Evolutionary conservation across 768 basidiomycete species (phyloP).

Genomic region (Leccinum variicolor): DNA sequence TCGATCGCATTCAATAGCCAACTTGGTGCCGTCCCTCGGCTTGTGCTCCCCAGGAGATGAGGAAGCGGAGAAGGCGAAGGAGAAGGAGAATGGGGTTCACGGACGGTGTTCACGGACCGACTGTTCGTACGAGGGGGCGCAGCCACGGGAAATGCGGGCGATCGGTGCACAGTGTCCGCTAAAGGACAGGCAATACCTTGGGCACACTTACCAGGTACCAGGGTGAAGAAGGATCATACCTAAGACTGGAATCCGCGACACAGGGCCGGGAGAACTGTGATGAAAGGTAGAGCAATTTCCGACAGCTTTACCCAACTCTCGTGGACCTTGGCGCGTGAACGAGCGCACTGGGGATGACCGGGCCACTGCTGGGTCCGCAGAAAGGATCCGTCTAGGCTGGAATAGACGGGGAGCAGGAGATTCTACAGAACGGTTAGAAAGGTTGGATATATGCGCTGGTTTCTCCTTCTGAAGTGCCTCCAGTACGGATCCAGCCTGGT

Average conservation of each 20-base stretch:
- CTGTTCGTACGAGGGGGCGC: not conserved
- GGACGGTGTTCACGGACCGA: not conserved
- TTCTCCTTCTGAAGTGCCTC: not conserved
- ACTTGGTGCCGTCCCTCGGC: not conserved
- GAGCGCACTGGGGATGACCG: conserved; percentile 7
- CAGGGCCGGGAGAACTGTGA: conserved; percentile 11
- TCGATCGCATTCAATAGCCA: conserved; percentile 8
- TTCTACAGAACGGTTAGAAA: not conserved
- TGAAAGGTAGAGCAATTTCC: not conserved
- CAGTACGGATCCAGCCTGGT: not conserved
- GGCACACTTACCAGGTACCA: conserved; percentile 4
- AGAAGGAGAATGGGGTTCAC: too few species aligned
- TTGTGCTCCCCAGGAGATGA: not conserved
- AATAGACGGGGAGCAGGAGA: not conserved
- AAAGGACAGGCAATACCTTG: conserved; percentile 3
- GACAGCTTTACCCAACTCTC: not conserved
- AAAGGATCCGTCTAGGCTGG: not conserved
- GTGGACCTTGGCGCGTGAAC: not conserved
- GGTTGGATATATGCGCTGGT: conserved; percentile 16
- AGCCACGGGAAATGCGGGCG: not conserved
- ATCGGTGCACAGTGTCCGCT: conserved; percentile 1
- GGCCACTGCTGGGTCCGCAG: not conserved
- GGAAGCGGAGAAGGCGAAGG: not conserved
- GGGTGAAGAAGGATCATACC: conserved; percentile 11
- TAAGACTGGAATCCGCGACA: not conserved